phyloP scores from a whole-genome alignment of 202 grass and related monocot species.

The Bolboschoenoplectus hybrid region DNA sequence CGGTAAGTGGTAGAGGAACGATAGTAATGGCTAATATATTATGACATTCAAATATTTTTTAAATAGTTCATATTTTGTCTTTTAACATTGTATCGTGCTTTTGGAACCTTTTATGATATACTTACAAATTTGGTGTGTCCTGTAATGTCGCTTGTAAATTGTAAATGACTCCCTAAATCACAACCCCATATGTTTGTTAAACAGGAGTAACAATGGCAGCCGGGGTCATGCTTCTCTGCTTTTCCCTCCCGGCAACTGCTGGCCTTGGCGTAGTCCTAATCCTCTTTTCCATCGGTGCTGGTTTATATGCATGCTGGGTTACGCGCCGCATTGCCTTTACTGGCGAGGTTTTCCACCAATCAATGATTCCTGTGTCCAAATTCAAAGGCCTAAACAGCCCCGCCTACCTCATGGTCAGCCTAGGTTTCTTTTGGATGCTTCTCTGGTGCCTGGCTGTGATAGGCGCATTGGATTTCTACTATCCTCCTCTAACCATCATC shows the following conservation, averaged over 20 bases:
- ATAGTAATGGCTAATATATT: conserved; percentile 10
- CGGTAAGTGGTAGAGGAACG: neutral
- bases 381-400: conserved; percentile 78
- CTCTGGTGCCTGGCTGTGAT: conserved; percentile 91
- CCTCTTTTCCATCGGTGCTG: conserved; percentile 78
- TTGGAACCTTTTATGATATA: neutral
- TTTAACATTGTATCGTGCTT: neutral
- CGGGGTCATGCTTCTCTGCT: conserved; percentile 76
- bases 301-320: conserved; percentile 93
- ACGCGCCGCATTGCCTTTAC: conserved; percentile 68
- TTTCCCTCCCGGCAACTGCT: conserved; percentile 73
- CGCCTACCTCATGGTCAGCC: conserved; percentile 82
- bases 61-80: conserved; percentile 7
- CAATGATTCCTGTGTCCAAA: conserved; percentile 68
- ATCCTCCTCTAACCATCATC: conserved; percentile 70
- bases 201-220: conserved; percentile 57
- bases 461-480: conserved; percentile 75
- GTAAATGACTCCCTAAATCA: neutral
- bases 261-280: conserved; percentile 76
- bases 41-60: neutral
- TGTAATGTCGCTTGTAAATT: neutral
- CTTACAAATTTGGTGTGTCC: neutral
- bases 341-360: conserved; percentile 50
- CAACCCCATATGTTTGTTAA: neutral
- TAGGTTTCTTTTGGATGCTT: conserved; percentile 82